Evolutionary conservation across 2,329 filamentous ascomycete genomes (phyloP), one percentile per base, ranked within the genome.

Genomic region (Berkeleyomyces rouxiae): DNA sequence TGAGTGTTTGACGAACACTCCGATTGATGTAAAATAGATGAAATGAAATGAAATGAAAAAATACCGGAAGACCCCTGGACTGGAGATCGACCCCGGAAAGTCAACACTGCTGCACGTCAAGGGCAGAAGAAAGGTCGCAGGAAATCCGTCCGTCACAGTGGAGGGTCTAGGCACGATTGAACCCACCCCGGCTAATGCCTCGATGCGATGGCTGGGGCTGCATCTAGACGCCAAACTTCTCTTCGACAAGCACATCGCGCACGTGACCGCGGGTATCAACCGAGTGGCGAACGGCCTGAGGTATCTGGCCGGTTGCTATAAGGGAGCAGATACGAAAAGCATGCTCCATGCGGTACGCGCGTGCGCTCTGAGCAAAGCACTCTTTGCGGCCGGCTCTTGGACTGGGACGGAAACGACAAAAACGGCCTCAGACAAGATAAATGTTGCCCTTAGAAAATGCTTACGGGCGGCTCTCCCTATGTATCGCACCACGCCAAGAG

Each of bases 31-130:
- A n/a, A n/a, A n/a, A n/a, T n/a, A n/a, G n/a, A n/a, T n/a, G n/a
- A n/a, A n/a, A n/a, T n/a, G n/a, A n/a, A n/a, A n/a, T n/a, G n/a
- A n/a, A n/a, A n/a, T n/a, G n/a, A n/a, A n/a, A n/a, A n/a, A n/a
- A n/a, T n/a, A n/a, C n/a, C n/a, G n/a, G n/a, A n/a, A n/a, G n/a
- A n/a, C n/a, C n/a, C n/a, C n/a, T 2, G 11, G 43, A 7, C 7
- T 46, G 7, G 57, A 63, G 63, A 2, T 71, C 69, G 64, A 64
- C 65, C 33, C 31, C 0, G 33, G 59, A 23, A 23, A 23, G 23
- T 23, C 23, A 23, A 23, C 23, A 23, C 23, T 23, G 23, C 23
- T 23, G 23, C 23, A 23, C 23, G 23, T 23, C 23, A 23, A 23
- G 23, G 23, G 23, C 23, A 23, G 23, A 23, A 23, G 61, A 7